A percentile compares a stretch with the other conserved stretches of the same genome.
phyloP scores from a whole-genome alignment of 75 land plant genomes.

The Gnetum montanum region DNA sequence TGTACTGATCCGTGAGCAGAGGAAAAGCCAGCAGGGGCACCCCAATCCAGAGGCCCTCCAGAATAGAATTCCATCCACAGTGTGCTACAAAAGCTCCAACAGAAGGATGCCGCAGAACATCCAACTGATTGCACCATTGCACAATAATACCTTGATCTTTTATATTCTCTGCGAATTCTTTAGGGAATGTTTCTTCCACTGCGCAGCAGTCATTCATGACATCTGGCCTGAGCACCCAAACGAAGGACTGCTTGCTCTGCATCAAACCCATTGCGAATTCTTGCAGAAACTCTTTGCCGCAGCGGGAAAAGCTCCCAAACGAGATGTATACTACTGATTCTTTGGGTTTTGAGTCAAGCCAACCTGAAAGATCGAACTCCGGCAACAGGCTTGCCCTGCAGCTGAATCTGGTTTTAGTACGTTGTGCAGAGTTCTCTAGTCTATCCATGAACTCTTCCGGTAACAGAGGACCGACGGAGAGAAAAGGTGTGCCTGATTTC shows the following conservation, averaged over 20 bases:
- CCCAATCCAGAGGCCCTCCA: constrained; percentile 42
- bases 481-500: constrained; percentile 8
- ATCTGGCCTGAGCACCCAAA: constrained; percentile 51
- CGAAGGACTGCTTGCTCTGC: constrained; percentile 21
- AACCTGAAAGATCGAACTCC: constrained; percentile 30
- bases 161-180: constrained; percentile 20
- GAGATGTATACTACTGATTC: constrained; percentile 46
- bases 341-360: constrained; percentile 28
- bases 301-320: constrained; percentile 37
- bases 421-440: neutral
- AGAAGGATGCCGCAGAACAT: constrained; percentile 29
- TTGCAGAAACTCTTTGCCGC: constrained; percentile 12
- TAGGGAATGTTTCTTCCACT: constrained; percentile 22
- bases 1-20: constrained; percentile 36
- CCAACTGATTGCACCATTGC: constrained; percentile 32
- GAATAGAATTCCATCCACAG: constrained; percentile 63
- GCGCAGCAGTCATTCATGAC: constrained; percentile 24
- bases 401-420: too few species aligned
- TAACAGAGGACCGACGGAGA: constrained; percentile 37
- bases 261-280: constrained; percentile 36
- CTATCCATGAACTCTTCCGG: constrained; percentile 18
- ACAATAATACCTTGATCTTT: constrained; percentile 27
- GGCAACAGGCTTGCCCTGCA: constrained; percentile 32
- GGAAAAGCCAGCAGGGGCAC: constrained; percentile 56
- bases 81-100: constrained; percentile 49